Conservation (phyloP, 371 early-diverging fungal species). For the Mucor ambiguus region DNA sequence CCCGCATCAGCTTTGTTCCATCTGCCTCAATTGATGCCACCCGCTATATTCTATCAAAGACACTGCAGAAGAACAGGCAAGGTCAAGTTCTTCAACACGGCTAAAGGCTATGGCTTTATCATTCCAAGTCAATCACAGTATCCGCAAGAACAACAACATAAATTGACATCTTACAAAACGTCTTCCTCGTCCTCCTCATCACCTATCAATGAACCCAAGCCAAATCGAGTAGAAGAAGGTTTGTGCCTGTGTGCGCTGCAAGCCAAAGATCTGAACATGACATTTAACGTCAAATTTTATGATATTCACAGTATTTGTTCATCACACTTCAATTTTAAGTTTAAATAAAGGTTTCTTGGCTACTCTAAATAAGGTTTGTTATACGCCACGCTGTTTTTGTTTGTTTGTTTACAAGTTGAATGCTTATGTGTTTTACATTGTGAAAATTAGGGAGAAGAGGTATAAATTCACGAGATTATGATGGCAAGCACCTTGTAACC, state of each 20-base stretch:
- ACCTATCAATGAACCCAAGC: not conserved
- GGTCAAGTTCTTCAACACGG: slow-evolving; percentile 13
- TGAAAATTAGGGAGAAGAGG: slow-evolving; percentile 11
- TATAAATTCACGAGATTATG: not conserved
- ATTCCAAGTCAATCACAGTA: not conserved
- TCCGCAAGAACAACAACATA: not conserved
- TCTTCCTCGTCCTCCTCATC: not conserved
- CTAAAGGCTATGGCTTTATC: slow-evolving; percentile 13
- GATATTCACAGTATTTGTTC: slow-evolving; percentile 9
- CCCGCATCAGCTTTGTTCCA: not conserved
- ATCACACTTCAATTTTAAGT: slow-evolving; percentile 10
- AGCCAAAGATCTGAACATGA: not conserved
- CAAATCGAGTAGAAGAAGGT: not conserved
- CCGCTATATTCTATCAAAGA: not conserved
- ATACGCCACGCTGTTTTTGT: not conserved
- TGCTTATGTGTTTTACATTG: slow-evolving; percentile 6
- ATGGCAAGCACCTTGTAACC: not conserved
- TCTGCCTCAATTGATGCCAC: not conserved
- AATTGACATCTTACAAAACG: not conserved
- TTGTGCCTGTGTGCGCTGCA: not conserved
- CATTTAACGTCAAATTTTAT: not conserved
- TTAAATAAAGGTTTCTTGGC: not conserved
- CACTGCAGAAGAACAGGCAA: slow-evolving; percentile 2
- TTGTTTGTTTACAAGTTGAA: not conserved
- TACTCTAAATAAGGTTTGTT: slow-evolving; percentile 9